Percentiles rank a stretch among this genome's conserved stretches.
These are phyloP conservation scores for Pistacia atlantica DNA, from an alignment of 345 rosid genomes.

Conservation along the genomic window DNA sequence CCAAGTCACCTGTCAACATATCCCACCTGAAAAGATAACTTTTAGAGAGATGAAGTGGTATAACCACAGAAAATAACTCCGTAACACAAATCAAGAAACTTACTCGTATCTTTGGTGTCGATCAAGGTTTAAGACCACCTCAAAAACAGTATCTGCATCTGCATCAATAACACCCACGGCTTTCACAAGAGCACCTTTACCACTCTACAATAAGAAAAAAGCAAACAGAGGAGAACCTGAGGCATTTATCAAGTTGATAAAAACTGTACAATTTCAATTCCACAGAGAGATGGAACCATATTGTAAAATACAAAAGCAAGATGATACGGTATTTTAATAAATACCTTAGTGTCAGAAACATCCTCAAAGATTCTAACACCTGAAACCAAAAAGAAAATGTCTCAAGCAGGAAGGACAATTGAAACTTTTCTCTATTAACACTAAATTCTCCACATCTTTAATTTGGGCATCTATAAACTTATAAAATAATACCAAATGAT, in stretches of 20 bases:
- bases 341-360: slow-evolving; percentile 79
- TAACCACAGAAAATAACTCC: slow-evolving; percentile 17
- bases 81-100: slow-evolving; percentile 33
- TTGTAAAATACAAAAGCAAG: neutral
- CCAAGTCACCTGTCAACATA: slow-evolving; percentile 83
- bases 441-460: neutral
- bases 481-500: neutral
- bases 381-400: slow-evolving; percentile 42
- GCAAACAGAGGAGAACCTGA: slow-evolving; percentile 8
- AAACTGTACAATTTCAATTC: slow-evolving; percentile 1
- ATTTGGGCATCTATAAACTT: neutral
- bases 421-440: slow-evolving; percentile 6
- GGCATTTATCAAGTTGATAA: neutral
- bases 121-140: slow-evolving; percentile 71
- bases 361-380: slow-evolving; percentile 97
- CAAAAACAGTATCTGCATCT: slow-evolving; percentile 83
- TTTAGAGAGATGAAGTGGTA: slow-evolving; percentile 29
- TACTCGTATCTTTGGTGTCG: slow-evolving; percentile 88
- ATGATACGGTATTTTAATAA: neutral
- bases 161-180: slow-evolving; percentile 90
- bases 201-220: slow-evolving; percentile 46
- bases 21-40: slow-evolving; percentile 83
- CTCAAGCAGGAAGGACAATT: slow-evolving; percentile 5
- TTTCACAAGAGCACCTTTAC: slow-evolving; percentile 83
- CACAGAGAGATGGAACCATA: slow-evolving; percentile 4